Evolutionary conservation across 495 filamentous ascomycete genomes (phyloP).

Genomic region (Hypoxylon crocopeplum): DNA sequence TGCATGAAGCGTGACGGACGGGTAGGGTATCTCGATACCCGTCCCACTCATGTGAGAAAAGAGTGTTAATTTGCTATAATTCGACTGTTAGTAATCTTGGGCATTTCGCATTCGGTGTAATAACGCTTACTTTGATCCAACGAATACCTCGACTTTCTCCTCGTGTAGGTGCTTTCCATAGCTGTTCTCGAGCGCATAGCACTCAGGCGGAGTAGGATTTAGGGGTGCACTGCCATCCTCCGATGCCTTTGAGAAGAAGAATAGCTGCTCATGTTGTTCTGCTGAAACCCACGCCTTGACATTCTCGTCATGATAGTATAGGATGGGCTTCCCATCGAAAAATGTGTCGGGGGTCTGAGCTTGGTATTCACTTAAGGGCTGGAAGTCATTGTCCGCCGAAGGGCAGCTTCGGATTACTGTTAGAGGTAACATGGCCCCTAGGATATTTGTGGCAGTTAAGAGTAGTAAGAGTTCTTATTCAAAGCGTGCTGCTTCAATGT

Average conservation of each 20-base stretch:
- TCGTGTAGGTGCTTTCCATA: conserved; percentile 45
- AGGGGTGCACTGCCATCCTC: conserved; percentile 35
- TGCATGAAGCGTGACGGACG: conserved; percentile 85
- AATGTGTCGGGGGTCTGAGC: conserved; percentile 85
- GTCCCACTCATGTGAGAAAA: conserved; percentile 65
- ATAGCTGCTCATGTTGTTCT: conserved; percentile 52
- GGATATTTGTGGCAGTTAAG: too few relatives aligned
- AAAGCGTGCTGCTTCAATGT: too few relatives aligned
- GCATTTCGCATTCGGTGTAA: not conserved
- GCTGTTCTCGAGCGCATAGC: conserved; percentile 39
- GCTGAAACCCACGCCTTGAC: conserved; percentile 65
- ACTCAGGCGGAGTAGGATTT: conserved; percentile 43
- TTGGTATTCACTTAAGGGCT: conserved; percentile 78
- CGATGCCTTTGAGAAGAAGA: conserved; percentile 53
- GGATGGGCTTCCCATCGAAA: conserved; percentile 76
- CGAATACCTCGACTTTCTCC: conserved; percentile 73
- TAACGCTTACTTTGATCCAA: conserved; percentile 73
- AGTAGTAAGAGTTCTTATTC: too few relatives aligned
- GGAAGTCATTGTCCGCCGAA: conserved; percentile 62
- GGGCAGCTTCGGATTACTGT: conserved; percentile 51
- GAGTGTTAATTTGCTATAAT: conserved; percentile 71
- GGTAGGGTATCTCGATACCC: conserved; percentile 86
- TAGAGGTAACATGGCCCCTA: conserved; percentile 49
- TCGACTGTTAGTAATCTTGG: conserved; percentile 21
- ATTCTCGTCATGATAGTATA: conserved; percentile 73